phyloP scores from a whole-genome alignment of 2,329 filamentous ascomycete species.

The Aspergillus sergii region DNA sequence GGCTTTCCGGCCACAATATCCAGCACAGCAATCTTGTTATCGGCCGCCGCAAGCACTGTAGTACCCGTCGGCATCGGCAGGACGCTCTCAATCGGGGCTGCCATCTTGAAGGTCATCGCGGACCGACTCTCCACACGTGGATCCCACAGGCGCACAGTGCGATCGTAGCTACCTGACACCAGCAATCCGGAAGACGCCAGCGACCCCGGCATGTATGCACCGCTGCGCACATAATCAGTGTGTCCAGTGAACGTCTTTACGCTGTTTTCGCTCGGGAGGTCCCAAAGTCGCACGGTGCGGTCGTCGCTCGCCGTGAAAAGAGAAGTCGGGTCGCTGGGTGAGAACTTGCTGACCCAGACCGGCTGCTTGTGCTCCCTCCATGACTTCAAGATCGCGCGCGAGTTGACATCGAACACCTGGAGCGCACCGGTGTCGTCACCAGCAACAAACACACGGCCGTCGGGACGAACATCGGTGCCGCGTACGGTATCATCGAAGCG shows the following conservation, averaged over 20 bases:
- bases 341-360: slow-evolving; percentile 89
- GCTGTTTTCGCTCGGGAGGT: slow-evolving; percentile 78
- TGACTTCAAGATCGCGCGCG: slow-evolving; percentile 88
- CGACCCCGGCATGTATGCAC: slow-evolving; percentile 75
- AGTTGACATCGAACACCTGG: slow-evolving; percentile 91
- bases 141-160: slow-evolving; percentile 93
- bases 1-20: slow-evolving; percentile 91
- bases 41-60: slow-evolving; percentile 80
- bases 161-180: slow-evolving; percentile 90
- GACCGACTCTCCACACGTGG: slow-evolving; percentile 68
- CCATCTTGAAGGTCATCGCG: slow-evolving; percentile 94
- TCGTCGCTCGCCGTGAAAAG: slow-evolving; percentile 92
- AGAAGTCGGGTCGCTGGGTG: slow-evolving; percentile 81
- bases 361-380: slow-evolving; percentile 95
- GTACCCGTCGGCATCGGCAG: slow-evolving; percentile 84
- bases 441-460: slow-evolving; percentile 85
- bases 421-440: slow-evolving; percentile 90
- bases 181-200: slow-evolving; percentile 69
- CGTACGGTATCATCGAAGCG: slow-evolving; percentile 91
- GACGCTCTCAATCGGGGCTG: slow-evolving; percentile 85
- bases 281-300: slow-evolving; percentile 90
- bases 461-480: slow-evolving; percentile 82
- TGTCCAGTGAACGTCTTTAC: slow-evolving; percentile 82
- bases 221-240: slow-evolving; percentile 86
- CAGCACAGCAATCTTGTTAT: slow-evolving; percentile 84